A percentile compares a stretch with the other conserved stretches of the same genome.
These are phyloP conservation scores for Penicillium expansum DNA, from an alignment of 2,329 filamentous ascomycete species.

Conservation along the genomic window DNA sequence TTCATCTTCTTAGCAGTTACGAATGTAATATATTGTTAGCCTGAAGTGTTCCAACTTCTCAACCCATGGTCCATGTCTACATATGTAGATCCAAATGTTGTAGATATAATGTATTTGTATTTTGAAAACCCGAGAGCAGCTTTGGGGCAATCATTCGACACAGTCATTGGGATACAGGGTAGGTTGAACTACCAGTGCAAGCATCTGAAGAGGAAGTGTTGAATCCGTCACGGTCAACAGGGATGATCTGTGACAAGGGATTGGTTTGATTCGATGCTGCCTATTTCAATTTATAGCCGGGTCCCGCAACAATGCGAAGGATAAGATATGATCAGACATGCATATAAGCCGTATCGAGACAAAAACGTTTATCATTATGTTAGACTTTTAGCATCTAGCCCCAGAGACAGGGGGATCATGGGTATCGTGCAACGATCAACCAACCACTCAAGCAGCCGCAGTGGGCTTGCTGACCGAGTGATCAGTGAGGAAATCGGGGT, in stretches of 20 bases:
- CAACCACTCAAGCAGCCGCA: conserved; percentile 16
- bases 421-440: conserved; percentile 18
- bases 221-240: neutral
- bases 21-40: neutral
- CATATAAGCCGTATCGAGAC: conserved; percentile 9
- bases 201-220: neutral
- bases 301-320: neutral
- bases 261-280: neutral
- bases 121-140: neutral
- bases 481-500: conserved; percentile 76
- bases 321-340: neutral
- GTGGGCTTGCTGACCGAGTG: conserved; percentile 55
- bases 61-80: neutral
- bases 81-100: neutral
- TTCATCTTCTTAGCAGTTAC: conserved; percentile 1
- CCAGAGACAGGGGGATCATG: conserved; percentile 13
- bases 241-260: neutral
- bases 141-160: neutral
- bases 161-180: neutral
- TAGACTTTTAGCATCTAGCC: conserved; percentile 15
- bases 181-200: neutral
- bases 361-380: conserved; percentile 21
- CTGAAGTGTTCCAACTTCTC: neutral
- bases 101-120: neutral
- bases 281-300: neutral